These are phyloP conservation scores for Cystobasidium ongulense DNA, from an alignment of 768 basidiomycete species.

Conservation along the genomic window DNA sequence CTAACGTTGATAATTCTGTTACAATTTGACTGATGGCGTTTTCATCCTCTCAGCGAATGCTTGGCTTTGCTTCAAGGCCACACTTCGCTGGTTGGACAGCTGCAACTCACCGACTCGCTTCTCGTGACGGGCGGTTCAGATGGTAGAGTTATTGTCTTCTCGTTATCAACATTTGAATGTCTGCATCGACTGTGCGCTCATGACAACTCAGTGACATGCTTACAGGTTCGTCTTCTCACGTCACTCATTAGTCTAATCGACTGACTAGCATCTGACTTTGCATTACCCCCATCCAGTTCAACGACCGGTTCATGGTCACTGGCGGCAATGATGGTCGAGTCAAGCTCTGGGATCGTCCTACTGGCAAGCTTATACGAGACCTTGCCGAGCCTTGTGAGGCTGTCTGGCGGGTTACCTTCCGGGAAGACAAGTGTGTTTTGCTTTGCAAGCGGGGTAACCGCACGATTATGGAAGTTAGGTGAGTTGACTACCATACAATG, in stretches of 20 bases:
- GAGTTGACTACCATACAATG: neutral
- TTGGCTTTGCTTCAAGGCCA: constrained; percentile 80
- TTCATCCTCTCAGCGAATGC: constrained; percentile 54
- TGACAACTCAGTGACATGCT: constrained; percentile 71
- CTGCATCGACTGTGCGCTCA: constrained; percentile 68
- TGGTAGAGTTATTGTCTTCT: constrained; percentile 70
- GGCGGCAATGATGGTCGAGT: constrained; percentile 46
- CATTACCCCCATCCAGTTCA: constrained; percentile 54
- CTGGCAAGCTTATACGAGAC: constrained; percentile 57
- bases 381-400: constrained; percentile 67
- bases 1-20: neutral
- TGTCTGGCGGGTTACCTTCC: constrained; percentile 78
- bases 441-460: constrained; percentile 71
- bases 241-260: no score
- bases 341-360: constrained; percentile 44
- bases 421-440: constrained; percentile 64
- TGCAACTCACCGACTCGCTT: constrained; percentile 61
- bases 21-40: neutral
- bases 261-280: constrained; percentile 42
- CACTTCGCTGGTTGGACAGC: constrained; percentile 81
- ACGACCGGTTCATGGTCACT: constrained; percentile 59
- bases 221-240: constrained; percentile 44
- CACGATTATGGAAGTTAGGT: constrained; percentile 59
- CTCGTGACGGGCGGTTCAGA: constrained; percentile 82
- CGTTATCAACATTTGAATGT: constrained; percentile 48